These are phyloP conservation scores for Dioscorea dumetorum DNA, from an alignment of 106 monocot species.

Conservation along the genomic window DNA sequence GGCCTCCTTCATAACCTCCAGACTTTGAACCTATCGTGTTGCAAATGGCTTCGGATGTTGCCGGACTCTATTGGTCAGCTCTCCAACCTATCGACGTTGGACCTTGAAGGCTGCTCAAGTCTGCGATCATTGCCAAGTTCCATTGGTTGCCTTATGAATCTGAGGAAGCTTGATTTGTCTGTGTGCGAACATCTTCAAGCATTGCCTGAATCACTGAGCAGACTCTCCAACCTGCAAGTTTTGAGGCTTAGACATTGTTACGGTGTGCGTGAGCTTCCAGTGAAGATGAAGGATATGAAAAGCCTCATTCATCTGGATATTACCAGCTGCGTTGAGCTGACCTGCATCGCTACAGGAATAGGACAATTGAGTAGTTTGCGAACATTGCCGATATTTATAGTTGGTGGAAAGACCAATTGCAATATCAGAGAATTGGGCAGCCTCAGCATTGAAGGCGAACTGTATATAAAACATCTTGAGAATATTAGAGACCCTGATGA, in stretches of 20 bases:
- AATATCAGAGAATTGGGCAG: constrained; percentile 11
- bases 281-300: constrained; percentile 6
- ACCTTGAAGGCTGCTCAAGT: not conserved
- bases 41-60: not conserved
- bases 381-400: constrained; percentile 11
- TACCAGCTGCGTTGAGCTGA: not conserved
- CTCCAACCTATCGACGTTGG: not conserved
- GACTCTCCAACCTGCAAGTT: constrained; percentile 6
- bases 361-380: constrained; percentile 17
- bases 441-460: constrained; percentile 2
- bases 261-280: not conserved
- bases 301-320: constrained; percentile 12
- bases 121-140: not conserved
- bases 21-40: not conserved
- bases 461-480: constrained; percentile 1
- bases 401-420: not conserved
- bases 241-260: not conserved
- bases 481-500: not conserved
- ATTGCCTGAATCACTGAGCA: constrained; percentile 12
- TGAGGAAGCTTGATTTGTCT: constrained; percentile 5
- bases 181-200: not conserved
- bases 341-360: constrained; percentile 18
- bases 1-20: constrained; percentile 14
- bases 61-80: constrained; percentile 7
- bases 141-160: not conserved